Conservation (phyloP, 2,329 filamentous ascomycete species). For the Penicillium sp. region DNA sequence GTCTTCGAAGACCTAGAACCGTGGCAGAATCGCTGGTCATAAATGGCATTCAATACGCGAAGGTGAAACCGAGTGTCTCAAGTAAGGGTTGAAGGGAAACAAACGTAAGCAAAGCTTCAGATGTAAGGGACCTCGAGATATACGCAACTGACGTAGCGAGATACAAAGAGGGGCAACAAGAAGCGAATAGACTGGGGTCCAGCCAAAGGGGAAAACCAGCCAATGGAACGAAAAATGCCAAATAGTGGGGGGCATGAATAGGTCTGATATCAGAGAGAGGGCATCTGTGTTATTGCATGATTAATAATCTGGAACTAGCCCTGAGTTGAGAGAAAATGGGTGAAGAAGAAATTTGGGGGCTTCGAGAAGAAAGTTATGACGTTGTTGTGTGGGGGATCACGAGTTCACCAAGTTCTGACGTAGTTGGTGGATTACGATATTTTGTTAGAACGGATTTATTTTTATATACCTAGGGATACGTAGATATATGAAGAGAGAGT, state of each 20-base stretch:
- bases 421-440: neutral
- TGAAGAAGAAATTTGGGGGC: slow-evolving; percentile 13
- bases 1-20: neutral
- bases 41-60: neutral
- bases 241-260: slow-evolving; percentile 6
- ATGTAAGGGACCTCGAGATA: neutral
- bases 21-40: neutral
- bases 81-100: neutral
- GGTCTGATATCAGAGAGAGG: slow-evolving; percentile 12
- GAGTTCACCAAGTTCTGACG: slow-evolving; percentile 13
- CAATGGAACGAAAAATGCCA: neutral
- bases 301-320: slow-evolving; percentile 12
- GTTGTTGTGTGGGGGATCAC: slow-evolving; percentile 24
- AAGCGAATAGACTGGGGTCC: slow-evolving; percentile 10
- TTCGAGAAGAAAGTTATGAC: slow-evolving; percentile 20
- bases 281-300: slow-evolving; percentile 14
- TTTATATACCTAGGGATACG: neutral
- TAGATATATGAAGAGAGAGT: no score
- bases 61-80: neutral
- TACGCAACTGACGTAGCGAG: slow-evolving; percentile 4
- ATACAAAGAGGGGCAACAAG: slow-evolving; percentile 15
- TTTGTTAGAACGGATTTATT: neutral
- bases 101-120: neutral
- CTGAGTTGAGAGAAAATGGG: slow-evolving; percentile 6
- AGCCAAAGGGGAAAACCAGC: slow-evolving; percentile 12